Percentiles rank a stretch among this genome's conserved stretches.
These are phyloP conservation scores for Nakazawaea pomicola DNA, from an alignment of 805 yeast genomes.

Conservation along the genomic window DNA sequence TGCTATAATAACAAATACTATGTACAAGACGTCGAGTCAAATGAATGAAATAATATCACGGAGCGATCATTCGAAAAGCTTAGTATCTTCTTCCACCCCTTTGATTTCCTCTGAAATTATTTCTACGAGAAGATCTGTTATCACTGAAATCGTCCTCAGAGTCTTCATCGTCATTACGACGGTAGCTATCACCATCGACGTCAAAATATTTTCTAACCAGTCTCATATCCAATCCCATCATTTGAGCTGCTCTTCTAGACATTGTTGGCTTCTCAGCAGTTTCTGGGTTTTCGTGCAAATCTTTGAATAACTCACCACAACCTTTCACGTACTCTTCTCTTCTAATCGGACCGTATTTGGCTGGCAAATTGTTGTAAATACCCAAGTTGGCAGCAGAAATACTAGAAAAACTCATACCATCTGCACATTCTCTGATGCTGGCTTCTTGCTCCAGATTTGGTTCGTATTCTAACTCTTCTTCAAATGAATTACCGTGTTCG, in stretches of 20 bases:
- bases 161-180: background rate
- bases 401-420: conserved; percentile 31
- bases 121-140: conserved; percentile 17
- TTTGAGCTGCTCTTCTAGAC: conserved; percentile 18
- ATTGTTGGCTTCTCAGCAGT: conserved; percentile 14
- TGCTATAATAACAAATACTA: too few species aligned
- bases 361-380: conserved; percentile 13
- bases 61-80: too few species aligned
- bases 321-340: conserved; percentile 11
- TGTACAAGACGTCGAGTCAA: too few species aligned
- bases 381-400: conserved; percentile 23
- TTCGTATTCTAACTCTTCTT: conserved; percentile 35
- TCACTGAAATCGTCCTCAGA: too few species aligned
- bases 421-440: conserved; percentile 21
- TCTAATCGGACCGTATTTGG: conserved; percentile 10
- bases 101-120: conserved; percentile 15
- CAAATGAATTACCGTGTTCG: conserved; percentile 51
- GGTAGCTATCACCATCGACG: conserved; percentile 16
- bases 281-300: conserved; percentile 13
- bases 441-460: conserved; percentile 30
- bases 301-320: conserved; percentile 13
- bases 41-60: too few species aligned
- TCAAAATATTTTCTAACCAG: conserved; percentile 24
- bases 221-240: conserved; percentile 22
- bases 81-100: conserved; percentile 2